phyloP scores from a whole-genome alignment of 2,329 filamentous ascomycete genomes.

The Diplodia scrobiculata region DNA sequence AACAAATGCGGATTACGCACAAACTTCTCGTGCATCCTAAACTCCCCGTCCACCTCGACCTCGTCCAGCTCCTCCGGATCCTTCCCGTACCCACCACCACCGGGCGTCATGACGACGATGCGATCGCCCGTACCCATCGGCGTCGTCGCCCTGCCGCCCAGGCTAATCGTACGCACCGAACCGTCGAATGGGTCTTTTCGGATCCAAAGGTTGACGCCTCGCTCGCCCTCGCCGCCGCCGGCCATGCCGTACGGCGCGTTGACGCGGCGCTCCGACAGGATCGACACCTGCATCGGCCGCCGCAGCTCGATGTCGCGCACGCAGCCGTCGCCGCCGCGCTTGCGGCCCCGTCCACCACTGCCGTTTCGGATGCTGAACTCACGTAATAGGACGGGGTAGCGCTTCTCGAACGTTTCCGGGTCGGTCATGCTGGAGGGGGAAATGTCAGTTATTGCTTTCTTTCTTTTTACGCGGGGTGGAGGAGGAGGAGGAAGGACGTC shows the following conservation, averaged over 20 bases:
- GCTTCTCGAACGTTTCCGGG: conserved; percentile 69
- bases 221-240: conserved; percentile 71
- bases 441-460: background rate
- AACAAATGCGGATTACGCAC: conserved; percentile 21
- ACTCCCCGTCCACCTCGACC: conserved; percentile 6
- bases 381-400: conserved; percentile 69
- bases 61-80: background rate
- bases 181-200: conserved; percentile 43
- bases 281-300: conserved; percentile 70
- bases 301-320: conserved; percentile 71
- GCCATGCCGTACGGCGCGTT: conserved; percentile 74
- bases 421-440: conserved; percentile 64
- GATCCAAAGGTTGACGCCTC: conserved; percentile 63
- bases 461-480: too few species aligned
- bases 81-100: conserved; percentile 74
- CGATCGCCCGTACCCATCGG: conserved; percentile 74
- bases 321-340: conserved; percentile 25
- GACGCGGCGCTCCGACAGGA: conserved; percentile 71
- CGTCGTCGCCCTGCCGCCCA: conserved; percentile 78
- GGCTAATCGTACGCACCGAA: conserved; percentile 65
- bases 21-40: conserved; percentile 26
- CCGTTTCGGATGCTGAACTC: conserved; percentile 64
- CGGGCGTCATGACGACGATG: conserved; percentile 76
- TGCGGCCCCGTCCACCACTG: conserved; percentile 60
- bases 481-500: background rate